These are phyloP conservation scores for Trametes cinnabarina DNA, from an alignment of 768 basidiomycete species.

Conservation along the genomic window DNA sequence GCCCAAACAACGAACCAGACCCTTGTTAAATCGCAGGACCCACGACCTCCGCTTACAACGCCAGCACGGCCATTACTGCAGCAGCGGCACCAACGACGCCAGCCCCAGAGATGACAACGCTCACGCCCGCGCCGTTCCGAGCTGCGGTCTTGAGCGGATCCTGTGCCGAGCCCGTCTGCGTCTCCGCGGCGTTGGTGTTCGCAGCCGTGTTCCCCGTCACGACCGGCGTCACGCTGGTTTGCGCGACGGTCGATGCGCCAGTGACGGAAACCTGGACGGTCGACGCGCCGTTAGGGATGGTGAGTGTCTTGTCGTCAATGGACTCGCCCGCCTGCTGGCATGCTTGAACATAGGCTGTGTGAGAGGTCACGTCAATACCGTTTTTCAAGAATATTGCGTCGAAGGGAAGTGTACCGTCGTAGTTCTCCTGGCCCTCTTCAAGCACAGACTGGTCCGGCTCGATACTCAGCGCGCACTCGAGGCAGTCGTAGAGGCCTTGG, in stretches of 20 bases:
- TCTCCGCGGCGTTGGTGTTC: background rate
- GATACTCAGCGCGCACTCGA: conserved; percentile 15
- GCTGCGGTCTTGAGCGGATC: background rate
- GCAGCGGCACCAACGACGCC: background rate
- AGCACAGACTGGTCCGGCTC: conserved; percentile 1
- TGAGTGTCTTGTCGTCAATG: background rate
- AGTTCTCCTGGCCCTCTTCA: conserved; percentile 5
- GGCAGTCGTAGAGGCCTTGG: conserved; percentile 10
- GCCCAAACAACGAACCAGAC: too few species aligned
- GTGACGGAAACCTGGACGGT: too few species aligned
- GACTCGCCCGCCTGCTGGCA: background rate
- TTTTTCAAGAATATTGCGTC: too few species aligned
- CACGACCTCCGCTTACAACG: background rate
- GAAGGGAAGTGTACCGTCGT: background rate
- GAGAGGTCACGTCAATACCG: background rate
- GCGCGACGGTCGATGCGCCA: background rate
- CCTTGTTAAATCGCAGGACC: too few species aligned
- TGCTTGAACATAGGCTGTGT: background rate
- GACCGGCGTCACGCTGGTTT: background rate
- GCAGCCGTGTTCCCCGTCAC: background rate
- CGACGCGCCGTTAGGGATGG: background rate
- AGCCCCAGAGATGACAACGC: background rate
- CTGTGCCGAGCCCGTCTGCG: background rate
- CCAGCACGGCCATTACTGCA: background rate
- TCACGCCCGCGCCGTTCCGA: background rate